A percentile compares a stretch with the other conserved stretches of the same genome.
phyloP scores from a whole-genome alignment of 352 stramenopile genomes.

The Pythium aquatile region DNA sequence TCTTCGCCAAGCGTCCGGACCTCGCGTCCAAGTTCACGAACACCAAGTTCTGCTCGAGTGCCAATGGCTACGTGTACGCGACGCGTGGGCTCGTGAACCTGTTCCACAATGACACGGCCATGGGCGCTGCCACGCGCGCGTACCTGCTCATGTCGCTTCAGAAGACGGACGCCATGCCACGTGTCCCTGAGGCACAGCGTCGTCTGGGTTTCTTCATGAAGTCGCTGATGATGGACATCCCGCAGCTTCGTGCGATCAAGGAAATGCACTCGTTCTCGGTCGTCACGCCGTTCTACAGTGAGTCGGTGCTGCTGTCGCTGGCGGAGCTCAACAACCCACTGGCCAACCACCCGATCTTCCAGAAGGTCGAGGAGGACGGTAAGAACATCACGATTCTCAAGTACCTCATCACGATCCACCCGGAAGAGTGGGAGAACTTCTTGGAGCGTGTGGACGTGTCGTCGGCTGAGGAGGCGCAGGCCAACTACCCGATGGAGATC shows the following conservation, averaged over 20 bases:
- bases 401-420: slow-evolving; percentile 83
- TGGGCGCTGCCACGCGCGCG: slow-evolving; percentile 59
- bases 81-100: slow-evolving; percentile 73
- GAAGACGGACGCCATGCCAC: slow-evolving; percentile 35
- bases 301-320: slow-evolving; percentile 77
- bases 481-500: slow-evolving; percentile 70
- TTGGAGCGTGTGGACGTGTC: slow-evolving; percentile 78
- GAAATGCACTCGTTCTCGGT: slow-evolving; percentile 86
- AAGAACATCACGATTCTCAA: slow-evolving; percentile 87
- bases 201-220: slow-evolving; percentile 88
- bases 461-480: slow-evolving; percentile 64
- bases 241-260: slow-evolving; percentile 74
- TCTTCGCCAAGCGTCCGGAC: slow-evolving; percentile 25
- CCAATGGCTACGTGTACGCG: slow-evolving; percentile 76
- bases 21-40: slow-evolving; percentile 71
- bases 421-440: slow-evolving; percentile 86
- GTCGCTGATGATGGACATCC: slow-evolving; percentile 84
- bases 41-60: slow-evolving; percentile 75
- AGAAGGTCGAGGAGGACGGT: slow-evolving; percentile 78
- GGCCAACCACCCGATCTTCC: slow-evolving; percentile 84
- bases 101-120: slow-evolving; percentile 71
- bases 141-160: slow-evolving; percentile 31
- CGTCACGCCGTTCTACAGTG: slow-evolving; percentile 80
- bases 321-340: slow-evolving; percentile 79
- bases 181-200: slow-evolving; percentile 53